Conservation (phyloP, 192 early-diverging fungal species). For the Backusella liffmaniae region DNA sequence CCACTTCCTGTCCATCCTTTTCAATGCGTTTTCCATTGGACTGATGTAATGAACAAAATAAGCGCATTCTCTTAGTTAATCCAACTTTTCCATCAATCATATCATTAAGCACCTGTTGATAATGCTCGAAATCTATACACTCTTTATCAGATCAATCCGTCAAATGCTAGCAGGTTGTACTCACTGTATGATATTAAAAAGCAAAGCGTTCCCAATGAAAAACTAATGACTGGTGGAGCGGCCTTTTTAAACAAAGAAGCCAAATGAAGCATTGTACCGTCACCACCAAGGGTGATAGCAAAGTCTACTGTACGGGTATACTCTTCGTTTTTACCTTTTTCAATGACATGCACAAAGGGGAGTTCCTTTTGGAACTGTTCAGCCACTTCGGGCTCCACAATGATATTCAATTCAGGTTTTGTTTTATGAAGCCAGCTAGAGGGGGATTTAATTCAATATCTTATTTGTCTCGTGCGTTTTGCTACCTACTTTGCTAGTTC, state of each 20-base stretch:
- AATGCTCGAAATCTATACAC: conserved; percentile 62
- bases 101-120: conserved; percentile 52
- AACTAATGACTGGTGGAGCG: conserved; percentile 89
- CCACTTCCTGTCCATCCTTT: conserved; percentile 47
- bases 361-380: conserved; percentile 49
- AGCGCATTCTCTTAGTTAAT: conserved; percentile 76
- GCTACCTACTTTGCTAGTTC: conserved; percentile 54
- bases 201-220: conserved; percentile 89
- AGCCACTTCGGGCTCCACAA: conserved; percentile 68
- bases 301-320: conserved; percentile 76
- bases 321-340: conserved; percentile 51
- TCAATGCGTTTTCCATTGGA: conserved; percentile 51
- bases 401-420: conserved; percentile 66
- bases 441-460: neutral
- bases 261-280: conserved; percentile 88
- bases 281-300: conserved; percentile 90
- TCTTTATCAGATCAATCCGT: neutral
- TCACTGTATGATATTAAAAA: conserved; percentile 86
- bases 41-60: conserved; percentile 63
- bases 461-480: neutral
- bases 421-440: conserved; percentile 63
- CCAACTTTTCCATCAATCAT: conserved; percentile 65
- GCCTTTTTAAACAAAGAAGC: conserved; percentile 73
- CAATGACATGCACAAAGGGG: conserved; percentile 55
- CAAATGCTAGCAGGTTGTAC: neutral